phyloP scores from a whole-genome alignment of 108 stramenopile species.

The Cyclotella distinguenda region DNA sequence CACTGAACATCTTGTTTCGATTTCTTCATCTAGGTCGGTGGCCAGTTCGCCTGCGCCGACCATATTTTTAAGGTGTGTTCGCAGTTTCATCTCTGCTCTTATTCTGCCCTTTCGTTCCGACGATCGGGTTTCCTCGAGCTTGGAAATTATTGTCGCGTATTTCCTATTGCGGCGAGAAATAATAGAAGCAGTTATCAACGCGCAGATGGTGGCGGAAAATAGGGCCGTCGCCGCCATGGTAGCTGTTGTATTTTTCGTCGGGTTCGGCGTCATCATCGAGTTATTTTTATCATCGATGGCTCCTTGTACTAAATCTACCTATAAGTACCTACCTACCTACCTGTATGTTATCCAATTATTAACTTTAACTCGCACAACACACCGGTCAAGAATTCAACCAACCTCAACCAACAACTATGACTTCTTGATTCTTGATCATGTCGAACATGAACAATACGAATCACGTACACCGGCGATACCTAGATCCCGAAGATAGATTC shows the following conservation, averaged over 20 bases:
- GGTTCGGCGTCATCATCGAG: neutral
- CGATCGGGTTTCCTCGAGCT: constrained; percentile 52
- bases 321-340: too few relatives aligned
- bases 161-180: constrained; percentile 1
- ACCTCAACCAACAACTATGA: too few relatives aligned
- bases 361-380: too few relatives aligned
- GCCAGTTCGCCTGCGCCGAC: neutral
- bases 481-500: constrained; percentile 68
- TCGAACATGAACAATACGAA: too few relatives aligned
- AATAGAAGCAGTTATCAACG: constrained; percentile 17
- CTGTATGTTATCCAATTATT: too few relatives aligned
- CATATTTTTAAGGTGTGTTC: constrained; percentile 50
- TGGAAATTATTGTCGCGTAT: constrained; percentile 13
- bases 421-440: too few relatives aligned
- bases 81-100: constrained; percentile 77
- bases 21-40: neutral
- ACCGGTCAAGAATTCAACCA: too few relatives aligned
- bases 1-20: neutral
- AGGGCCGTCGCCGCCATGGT: neutral
- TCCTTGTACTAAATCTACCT: too few relatives aligned
- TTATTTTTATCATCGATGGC: neutral
- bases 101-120: constrained; percentile 84
- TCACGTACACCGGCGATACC: constrained; percentile 33
- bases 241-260: neutral
- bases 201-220: constrained; percentile 10